These are phyloP conservation scores for Silene noctiflora DNA, from an alignment of 179 eudicot genomes.

Conservation along the genomic window DNA sequence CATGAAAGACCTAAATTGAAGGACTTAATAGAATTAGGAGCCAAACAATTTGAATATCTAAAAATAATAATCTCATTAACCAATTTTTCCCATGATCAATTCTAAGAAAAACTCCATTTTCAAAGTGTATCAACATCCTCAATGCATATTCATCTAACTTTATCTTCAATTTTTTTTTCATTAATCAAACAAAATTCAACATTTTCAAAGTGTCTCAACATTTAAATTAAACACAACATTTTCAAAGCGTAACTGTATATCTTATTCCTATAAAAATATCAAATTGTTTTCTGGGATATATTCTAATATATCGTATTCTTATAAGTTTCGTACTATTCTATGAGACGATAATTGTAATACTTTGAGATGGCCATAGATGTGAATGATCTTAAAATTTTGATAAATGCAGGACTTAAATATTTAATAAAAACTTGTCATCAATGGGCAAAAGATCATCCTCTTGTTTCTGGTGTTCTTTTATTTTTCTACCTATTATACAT, in stretches of 20 bases:
- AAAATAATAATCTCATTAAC: conserved; percentile 28
- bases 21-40: conserved; percentile 21
- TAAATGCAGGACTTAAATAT: conserved; percentile 33
- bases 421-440: conserved; percentile 31
- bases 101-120: conserved; percentile 15
- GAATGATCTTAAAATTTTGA: conserved; percentile 38
- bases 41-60: conserved; percentile 33
- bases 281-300: too few species aligned
- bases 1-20: conserved; percentile 29
- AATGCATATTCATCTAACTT: conserved; percentile 1
- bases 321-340: too few species aligned
- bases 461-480: conserved; percentile 35
- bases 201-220: background rate
- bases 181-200: background rate
- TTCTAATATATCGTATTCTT: background rate
- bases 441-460: conserved; percentile 43
- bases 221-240: background rate
- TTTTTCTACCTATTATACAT: conserved; percentile 45
- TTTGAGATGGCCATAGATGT: conserved; percentile 45
- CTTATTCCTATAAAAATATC: too few species aligned
- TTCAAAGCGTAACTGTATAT: too few species aligned
- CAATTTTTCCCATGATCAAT: conserved; percentile 18
- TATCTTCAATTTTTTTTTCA: background rate
- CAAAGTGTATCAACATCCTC: conserved; percentile 23
- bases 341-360: background rate